phyloP scores from a whole-genome alignment of 2,329 filamentous ascomycete genomes.

The Aspergillus luchuensis region DNA sequence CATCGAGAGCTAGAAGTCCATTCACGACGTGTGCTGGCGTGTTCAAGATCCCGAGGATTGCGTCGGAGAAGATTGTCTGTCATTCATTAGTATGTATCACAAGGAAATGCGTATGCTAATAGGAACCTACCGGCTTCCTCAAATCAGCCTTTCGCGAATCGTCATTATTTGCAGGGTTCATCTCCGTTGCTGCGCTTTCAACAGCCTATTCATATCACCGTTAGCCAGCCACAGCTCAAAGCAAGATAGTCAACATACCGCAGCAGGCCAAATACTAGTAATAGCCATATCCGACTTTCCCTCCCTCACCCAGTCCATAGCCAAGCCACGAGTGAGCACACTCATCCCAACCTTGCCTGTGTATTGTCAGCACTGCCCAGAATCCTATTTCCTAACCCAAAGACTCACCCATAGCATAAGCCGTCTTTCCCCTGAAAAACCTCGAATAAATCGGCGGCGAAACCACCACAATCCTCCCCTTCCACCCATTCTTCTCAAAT shows the following conservation, averaged over 20 bases:
- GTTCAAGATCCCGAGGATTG: conserved; percentile 70
- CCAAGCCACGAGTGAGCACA: conserved; percentile 76
- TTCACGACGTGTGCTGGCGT: conserved; percentile 65
- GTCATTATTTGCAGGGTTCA: conserved; percentile 50
- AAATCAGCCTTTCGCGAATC: conserved; percentile 54
- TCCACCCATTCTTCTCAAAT: conserved; percentile 57
- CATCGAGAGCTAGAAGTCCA: conserved; percentile 72
- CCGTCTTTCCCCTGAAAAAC: conserved; percentile 83
- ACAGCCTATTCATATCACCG: conserved; percentile 55
- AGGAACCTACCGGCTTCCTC: conserved; percentile 56
- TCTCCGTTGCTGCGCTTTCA: conserved; percentile 71
- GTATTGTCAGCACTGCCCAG: background rate
- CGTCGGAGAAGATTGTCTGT: conserved; percentile 74
- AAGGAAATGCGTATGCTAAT: background rate
- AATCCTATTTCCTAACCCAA: too few species aligned
- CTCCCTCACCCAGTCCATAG: conserved; percentile 76
- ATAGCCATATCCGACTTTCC: conserved; percentile 70
- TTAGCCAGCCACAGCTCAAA: background rate
- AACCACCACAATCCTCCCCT: conserved; percentile 72
- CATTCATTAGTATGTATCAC: conserved; percentile 6
- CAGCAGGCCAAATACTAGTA: conserved; percentile 80
- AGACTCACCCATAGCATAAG: conserved; percentile 66
- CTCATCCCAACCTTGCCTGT: conserved; percentile 76
- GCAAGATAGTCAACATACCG: conserved; percentile 50
- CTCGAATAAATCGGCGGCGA: conserved; percentile 82